These are phyloP conservation scores for Rosa chinensis DNA, from an alignment of 306 rosid genomes.

Conservation along the genomic window DNA sequence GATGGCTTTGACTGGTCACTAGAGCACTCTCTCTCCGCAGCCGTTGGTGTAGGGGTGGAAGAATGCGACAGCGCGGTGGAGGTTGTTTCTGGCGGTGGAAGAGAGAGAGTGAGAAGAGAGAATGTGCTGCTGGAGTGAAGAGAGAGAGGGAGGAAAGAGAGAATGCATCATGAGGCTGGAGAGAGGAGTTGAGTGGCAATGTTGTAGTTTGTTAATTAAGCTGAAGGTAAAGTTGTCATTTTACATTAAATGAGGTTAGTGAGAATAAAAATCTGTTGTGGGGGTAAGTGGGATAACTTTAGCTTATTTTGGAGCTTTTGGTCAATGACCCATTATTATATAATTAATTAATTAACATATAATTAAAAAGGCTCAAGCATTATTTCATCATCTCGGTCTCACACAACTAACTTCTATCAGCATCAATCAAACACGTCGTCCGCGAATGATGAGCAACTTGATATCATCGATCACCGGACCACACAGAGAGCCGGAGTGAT, in stretches of 20 bases:
- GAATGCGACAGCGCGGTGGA: slow-evolving; percentile 71
- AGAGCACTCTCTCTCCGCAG: slow-evolving; percentile 86
- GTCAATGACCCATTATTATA: not conserved
- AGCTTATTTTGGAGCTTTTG: no score
- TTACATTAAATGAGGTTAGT: no score
- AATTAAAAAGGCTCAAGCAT: not conserved
- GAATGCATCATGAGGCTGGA: no score
- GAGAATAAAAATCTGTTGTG: no score
- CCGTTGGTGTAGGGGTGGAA: slow-evolving; percentile 96
- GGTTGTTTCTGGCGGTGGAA: slow-evolving; percentile 39
- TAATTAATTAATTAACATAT: slow-evolving; percentile 7
- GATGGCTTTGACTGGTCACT: slow-evolving; percentile 87
- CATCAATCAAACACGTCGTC: not conserved
- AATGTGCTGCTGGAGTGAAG: not conserved
- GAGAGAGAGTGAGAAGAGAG: no score
- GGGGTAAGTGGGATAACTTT: no score
- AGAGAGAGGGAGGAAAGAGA: slow-evolving; percentile 23
- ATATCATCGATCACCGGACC: slow-evolving; percentile 80
- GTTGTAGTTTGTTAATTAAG: no score
- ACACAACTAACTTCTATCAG: not conserved
- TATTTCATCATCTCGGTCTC: not conserved
- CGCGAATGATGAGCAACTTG: slow-evolving; percentile 56
- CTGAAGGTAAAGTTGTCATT: no score
- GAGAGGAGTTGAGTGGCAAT: no score
- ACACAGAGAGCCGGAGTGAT: slow-evolving; percentile 70